Evolutionary conservation across 2,329 filamentous ascomycete genomes (phyloP).

Genomic region (Teratosphaeriaceae sp.): DNA sequence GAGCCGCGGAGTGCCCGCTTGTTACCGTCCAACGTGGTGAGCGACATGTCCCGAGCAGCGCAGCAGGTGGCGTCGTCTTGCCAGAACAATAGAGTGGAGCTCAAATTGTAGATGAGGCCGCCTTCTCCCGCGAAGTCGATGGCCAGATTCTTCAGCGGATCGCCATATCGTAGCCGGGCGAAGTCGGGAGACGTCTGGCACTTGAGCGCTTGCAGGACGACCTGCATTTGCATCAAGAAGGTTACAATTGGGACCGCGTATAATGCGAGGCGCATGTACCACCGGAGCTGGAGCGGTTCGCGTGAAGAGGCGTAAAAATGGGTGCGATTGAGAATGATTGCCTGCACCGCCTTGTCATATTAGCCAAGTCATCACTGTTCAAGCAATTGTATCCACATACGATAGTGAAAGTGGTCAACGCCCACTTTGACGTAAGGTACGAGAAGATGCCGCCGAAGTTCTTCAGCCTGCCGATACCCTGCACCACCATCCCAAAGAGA

Average conservation of each 20-base stretch:
- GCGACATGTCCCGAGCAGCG: slow-evolving; percentile 65
- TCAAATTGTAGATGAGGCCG: slow-evolving; percentile 63
- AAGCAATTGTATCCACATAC: no score
- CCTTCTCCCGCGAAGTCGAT: slow-evolving; percentile 52
- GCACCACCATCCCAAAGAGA: slow-evolving; percentile 20
- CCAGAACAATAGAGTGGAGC: slow-evolving; percentile 65
- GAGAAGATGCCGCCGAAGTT: slow-evolving; percentile 81
- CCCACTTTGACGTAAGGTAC: slow-evolving; percentile 90
- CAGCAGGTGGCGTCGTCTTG: slow-evolving; percentile 71
- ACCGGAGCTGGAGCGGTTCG: slow-evolving; percentile 67
- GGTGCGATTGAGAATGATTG: slow-evolving; percentile 81
- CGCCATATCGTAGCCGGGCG: slow-evolving; percentile 41
- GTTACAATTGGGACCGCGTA: slow-evolving; percentile 65
- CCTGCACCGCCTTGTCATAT: no score
- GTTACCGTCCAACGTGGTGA: slow-evolving; percentile 40
- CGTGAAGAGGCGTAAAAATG: slow-evolving; percentile 89
- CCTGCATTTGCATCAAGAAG: slow-evolving; percentile 61
- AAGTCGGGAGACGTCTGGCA: slow-evolving; percentile 66
- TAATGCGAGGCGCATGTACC: slow-evolving; percentile 63
- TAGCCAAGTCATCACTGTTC: no score
- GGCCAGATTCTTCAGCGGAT: slow-evolving; percentile 34
- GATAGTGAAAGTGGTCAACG: slow-evolving; percentile 78
- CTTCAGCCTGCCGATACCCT: slow-evolving; percentile 31
- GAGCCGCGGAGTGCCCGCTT: slow-evolving; percentile 62
- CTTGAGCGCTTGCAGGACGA: slow-evolving; percentile 74